Evolutionary conservation across 2,329 filamentous ascomycete species (phyloP).

Genomic region (Ceratocystis diversiconidia): DNA sequence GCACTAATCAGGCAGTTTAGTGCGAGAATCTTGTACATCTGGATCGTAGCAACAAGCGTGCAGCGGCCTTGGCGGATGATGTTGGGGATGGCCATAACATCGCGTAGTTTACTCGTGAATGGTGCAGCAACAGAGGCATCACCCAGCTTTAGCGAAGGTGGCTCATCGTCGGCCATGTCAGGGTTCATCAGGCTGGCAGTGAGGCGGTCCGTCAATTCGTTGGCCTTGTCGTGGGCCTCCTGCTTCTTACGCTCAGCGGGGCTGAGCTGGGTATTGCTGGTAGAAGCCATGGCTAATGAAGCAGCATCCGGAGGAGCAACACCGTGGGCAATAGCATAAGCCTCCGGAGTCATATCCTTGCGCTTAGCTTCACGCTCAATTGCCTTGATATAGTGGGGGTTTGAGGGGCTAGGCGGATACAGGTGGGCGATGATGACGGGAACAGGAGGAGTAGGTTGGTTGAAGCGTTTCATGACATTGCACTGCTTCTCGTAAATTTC

Average conservation of each 20-base stretch:
- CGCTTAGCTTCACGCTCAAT: conserved; percentile 71
- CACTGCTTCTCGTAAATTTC: conserved; percentile 96
- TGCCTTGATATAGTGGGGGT: conserved; percentile 89
- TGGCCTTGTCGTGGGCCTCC: conserved; percentile 56
- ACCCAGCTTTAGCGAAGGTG: conserved; percentile 89
- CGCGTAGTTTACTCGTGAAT: conserved; percentile 93
- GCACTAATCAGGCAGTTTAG: conserved; percentile 96
- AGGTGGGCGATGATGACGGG: conserved; percentile 86
- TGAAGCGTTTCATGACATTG: conserved; percentile 84
- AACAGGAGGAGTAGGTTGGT: conserved; percentile 82
- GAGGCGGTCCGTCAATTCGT: conserved; percentile 71
- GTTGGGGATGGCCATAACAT: conserved; percentile 93
- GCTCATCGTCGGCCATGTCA: conserved; percentile 77
- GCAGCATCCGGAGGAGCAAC: conserved; percentile 46
- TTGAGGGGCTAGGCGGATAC: conserved; percentile 77
- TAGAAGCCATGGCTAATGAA: conserved; percentile 50
- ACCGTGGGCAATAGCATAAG: conserved; percentile 40
- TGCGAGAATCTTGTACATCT: conserved; percentile 99
- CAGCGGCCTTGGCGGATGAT: conserved; percentile 96
- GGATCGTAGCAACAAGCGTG: conserved; percentile 93
- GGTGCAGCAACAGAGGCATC: conserved; percentile 94
- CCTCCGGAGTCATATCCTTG: conserved; percentile 54
- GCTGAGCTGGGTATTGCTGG: conserved; percentile 26
- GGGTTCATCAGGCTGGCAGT: conserved; percentile 78
- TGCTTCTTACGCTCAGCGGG: conserved; percentile 45